A percentile compares a stretch with the other conserved stretches of the same genome.
Conservation (phyloP, 1,139 yeast genomes). For the Debaryomyces sp. region DNA sequence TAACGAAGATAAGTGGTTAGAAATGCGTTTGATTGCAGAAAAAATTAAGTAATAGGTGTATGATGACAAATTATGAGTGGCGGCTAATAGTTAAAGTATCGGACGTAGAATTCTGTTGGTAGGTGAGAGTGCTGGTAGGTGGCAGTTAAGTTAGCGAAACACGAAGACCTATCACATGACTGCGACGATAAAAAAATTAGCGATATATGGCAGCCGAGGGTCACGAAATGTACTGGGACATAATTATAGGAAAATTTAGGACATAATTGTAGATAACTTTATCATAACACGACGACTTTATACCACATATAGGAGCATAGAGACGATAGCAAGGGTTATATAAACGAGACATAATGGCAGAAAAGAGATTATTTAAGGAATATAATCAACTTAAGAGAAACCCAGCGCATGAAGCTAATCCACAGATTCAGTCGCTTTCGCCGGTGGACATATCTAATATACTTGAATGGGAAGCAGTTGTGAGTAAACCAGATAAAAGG, state of each 20-base stretch:
- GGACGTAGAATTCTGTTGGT: neutral
- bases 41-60: too few relatives aligned
- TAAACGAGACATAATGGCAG: slow-evolving; percentile 25
- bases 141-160: neutral
- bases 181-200: neutral
- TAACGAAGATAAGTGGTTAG: too few relatives aligned
- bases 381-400: slow-evolving; percentile 24
- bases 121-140: neutral
- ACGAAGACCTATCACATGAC: neutral
- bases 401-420: slow-evolving; percentile 26
- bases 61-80: too few relatives aligned
- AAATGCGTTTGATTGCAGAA: too few relatives aligned
- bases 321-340: neutral
- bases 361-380: slow-evolving; percentile 34
- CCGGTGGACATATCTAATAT: slow-evolving; percentile 53
- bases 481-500: slow-evolving; percentile 52
- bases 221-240: neutral
- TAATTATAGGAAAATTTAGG: too few relatives aligned
- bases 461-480: slow-evolving; percentile 59
- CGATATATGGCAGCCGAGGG: neutral
- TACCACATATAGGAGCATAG: neutral
- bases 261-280: neutral
- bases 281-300: neutral
- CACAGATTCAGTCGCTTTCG: slow-evolving; percentile 42
- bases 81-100: neutral